Base-by-base conservation (phyloP, 2,329 filamentous ascomycete genomes). In the Conoideocrella luteorostrata region DNA sequence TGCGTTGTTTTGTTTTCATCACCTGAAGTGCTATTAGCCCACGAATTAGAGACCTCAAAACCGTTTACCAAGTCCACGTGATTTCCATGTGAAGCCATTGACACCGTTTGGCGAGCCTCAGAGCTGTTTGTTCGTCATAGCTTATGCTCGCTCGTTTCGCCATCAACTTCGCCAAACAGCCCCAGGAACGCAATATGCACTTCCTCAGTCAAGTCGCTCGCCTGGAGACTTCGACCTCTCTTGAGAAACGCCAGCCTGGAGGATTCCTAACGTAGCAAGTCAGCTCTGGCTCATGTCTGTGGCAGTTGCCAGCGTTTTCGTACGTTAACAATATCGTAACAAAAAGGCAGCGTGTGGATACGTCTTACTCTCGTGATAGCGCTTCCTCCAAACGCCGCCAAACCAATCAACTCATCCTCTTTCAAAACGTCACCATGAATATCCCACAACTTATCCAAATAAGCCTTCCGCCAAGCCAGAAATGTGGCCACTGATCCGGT, bases 401-500 rank as follows among this genome's bases (percentile, higher is more conserved):
- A 67, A 21, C 85, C 75, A 47, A 96, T 66, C 68, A 89, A 70
- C 58, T 83, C 80, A 41, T 73, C 68, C 34, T 69, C 52, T 5
- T 68, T 66, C 12, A 77, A 58, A 17, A 70, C 67, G 15, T 61
- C 69, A 54, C 54, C 65, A 30, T 72, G 69, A 7, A 70, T 65
- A 47, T 78, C 73, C 91, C 91, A 97, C 4, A 96, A 64, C 22
- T 75, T 74, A 46, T 95, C 86, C 43, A 88, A 71, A 63, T 98
- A 98, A 18, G 88, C 88, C 61, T 82, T 83, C 48, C 91, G 76
- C 82, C 91, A 98, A 2, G 80, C 90, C 50, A 97, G 66, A 52
- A 98, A 80, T 4, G 93, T 97, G 2, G 86, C 93, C 51, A 98
- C 70, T 26, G 82, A 82, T 2, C 93, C 93, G 0, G 93, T 97